Base-by-base conservation (phyloP, 768 basidiomycete genomes). In the Daedalea quercina region DNA sequence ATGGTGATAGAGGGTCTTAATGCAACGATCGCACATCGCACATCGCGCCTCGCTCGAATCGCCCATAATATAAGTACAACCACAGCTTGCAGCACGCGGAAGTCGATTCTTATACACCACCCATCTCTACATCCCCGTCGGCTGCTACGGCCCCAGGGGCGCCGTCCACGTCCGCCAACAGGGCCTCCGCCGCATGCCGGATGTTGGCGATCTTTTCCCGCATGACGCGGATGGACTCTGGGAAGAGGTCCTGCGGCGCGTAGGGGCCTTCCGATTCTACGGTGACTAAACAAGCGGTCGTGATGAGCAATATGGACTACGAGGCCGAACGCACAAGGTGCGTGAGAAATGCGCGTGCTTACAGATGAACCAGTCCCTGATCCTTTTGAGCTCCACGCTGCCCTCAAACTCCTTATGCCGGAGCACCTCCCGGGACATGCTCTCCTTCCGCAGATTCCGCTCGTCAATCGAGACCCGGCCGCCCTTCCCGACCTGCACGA, bases 351-450 rank as follows among this genome's bases (percentile, higher is more conserved):
- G 15, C 8, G 37, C 28, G 17, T 40, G 74, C 90, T 62, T 61
- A 94, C 95, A 97, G 51, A 97, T 77, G 70, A 96, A 97, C 70
- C 85, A 88, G 73, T 97, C 94, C 48, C 92, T 76, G 44, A 96
- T 84, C 8, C 96, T 79, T 51, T 84, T 82, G 48, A 99, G 75
- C 66, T 90, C 79, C 3, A 95, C 93, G 46, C 76, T 81, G 40
- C 82, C 90, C 34, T 82, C 78, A 57, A 98, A 96, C 67, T 98
- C 94, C 0, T 87, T 84, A 68, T 97, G 88, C 57, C 95, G 80
- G 42, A 96, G 75, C 1, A 94, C 94, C 69, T 98, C 94, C 43
- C 96, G 76, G 57, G 84, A 91, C 64, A 99, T 90, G 2, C 84
- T 88, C 64, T 99, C 96, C 53, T 83, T 84, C 28, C 94, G 77